These are phyloP conservation scores for Paramecium tetraurelia DNA, from an alignment of 73 alveolate genomes.

Conservation along the genomic window DNA sequence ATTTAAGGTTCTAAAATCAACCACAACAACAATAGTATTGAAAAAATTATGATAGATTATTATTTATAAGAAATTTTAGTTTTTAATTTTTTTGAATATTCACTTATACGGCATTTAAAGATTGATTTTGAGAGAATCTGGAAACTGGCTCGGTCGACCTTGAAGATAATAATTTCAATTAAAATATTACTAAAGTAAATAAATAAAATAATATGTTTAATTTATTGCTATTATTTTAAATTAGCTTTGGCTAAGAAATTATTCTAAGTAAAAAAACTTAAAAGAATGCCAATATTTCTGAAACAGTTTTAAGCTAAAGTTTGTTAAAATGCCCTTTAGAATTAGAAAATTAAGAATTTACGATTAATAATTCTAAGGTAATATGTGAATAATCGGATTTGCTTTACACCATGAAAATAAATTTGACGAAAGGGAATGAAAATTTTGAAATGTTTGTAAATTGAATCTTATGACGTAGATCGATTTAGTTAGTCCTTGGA, in stretches of 20 bases:
- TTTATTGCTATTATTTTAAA: not conserved
- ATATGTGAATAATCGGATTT: not conserved
- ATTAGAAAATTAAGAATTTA: not conserved
- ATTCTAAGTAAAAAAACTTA: not conserved
- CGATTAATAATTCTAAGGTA: not conserved
- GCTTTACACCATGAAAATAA: not conserved
- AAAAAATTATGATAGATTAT: not conserved
- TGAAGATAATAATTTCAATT: no score
- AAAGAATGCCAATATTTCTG: not conserved
- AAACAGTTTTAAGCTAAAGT: not conserved
- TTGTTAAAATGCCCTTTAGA: not conserved
- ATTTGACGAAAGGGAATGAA: not conserved
- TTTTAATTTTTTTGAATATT: no score
- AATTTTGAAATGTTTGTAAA: not conserved
- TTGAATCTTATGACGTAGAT: not conserved
- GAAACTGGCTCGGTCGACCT: not conserved
- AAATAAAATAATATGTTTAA: not conserved
- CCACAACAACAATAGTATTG: not conserved
- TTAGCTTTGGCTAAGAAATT: not conserved
- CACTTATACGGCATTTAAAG: not conserved
- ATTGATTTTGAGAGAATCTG: no score
- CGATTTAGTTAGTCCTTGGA: not conserved
- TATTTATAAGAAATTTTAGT: not conserved
- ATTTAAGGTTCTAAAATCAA: not conserved
- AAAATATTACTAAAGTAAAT: not conserved